A percentile compares a stretch with the other conserved stretches of the same genome.
Conservation (phyloP, 371 early-diverging fungal genomes). For the Mucor irregularis region DNA sequence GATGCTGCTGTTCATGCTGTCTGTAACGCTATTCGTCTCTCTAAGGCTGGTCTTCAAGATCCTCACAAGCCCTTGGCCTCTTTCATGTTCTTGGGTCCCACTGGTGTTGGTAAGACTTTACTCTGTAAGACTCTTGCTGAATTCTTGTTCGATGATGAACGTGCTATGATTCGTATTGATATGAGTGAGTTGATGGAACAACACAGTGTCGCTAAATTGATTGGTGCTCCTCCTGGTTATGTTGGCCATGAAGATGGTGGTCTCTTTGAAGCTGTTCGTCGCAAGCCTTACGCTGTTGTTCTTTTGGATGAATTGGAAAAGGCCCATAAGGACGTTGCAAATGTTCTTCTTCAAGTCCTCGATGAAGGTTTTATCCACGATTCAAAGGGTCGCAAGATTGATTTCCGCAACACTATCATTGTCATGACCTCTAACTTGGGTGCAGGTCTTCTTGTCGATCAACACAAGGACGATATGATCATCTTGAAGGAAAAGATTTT, state of each 20-base stretch:
- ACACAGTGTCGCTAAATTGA: constrained; percentile 80
- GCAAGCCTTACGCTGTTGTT: constrained; percentile 88
- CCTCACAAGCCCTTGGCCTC: constrained; percentile 85
- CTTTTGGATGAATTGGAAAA: constrained; percentile 94
- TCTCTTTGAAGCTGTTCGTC: constrained; percentile 87
- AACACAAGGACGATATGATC: constrained; percentile 28
- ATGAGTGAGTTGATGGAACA: constrained; percentile 92
- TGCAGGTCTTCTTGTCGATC: constrained; percentile 55
- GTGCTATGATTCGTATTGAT: constrained; percentile 85
- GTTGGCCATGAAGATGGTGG: constrained; percentile 88
- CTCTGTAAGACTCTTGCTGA: constrained; percentile 88
- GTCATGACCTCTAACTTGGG: constrained; percentile 91
- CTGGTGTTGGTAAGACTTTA: constrained; percentile 85
- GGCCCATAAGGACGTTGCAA: constrained; percentile 82
- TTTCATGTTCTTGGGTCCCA: constrained; percentile 93
- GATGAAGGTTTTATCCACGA: constrained; percentile 94
- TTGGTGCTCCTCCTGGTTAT: constrained; percentile 92
- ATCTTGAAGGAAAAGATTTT: constrained; percentile 64
- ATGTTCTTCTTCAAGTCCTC: constrained; percentile 81
- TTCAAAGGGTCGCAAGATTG: constrained; percentile 79
- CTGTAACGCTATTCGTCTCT: constrained; percentile 69
- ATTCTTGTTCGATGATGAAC: constrained; percentile 87
- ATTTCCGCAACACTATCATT: constrained; percentile 92
- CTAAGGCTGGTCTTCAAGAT: constrained; percentile 82
- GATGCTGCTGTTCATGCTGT: constrained; percentile 79